Percentiles rank a stretch among this genome's conserved stretches.
phyloP scores from a whole-genome alignment of 805 yeast genomes.

The Starmerella gropengiesseri region DNA sequence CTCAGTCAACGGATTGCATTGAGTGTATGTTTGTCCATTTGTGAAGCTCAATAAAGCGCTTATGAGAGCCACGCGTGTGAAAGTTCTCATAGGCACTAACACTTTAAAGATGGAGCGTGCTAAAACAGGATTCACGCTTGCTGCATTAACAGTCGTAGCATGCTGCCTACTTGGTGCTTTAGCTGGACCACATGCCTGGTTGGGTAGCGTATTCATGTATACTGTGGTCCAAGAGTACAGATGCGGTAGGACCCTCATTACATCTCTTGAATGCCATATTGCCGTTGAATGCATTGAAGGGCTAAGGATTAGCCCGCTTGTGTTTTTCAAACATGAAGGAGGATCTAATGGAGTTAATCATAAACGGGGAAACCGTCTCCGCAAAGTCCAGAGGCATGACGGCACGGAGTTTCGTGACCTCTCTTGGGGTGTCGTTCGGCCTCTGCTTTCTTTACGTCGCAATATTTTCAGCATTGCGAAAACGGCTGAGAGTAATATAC shows the following conservation, averaged over 20 bases:
- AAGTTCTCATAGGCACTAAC: too few relatives aligned
- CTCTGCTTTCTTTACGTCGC: constrained; percentile 44
- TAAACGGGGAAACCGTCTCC: constrained; percentile 13
- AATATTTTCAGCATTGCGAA: constrained; percentile 32
- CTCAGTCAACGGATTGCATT: constrained; percentile 38
- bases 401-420: constrained; percentile 25
- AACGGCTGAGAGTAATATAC: constrained; percentile 34
- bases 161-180: too few relatives aligned
- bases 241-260: too few relatives aligned
- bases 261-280: too few relatives aligned
- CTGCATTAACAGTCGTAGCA: too few relatives aligned
- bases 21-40: constrained; percentile 25
- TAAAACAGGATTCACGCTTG: too few relatives aligned
- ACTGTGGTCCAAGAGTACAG: too few relatives aligned
- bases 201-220: too few relatives aligned
- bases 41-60: neutral
- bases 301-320: neutral
- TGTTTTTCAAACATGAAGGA: constrained; percentile 9
- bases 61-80: neutral
- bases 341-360: constrained; percentile 19
- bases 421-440: constrained; percentile 34
- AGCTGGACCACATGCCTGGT: too few relatives aligned
- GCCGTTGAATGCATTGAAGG: neutral
- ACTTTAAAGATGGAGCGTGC: too few relatives aligned
- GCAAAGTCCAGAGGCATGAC: constrained; percentile 20